These are phyloP conservation scores for Paradendryphiella salina DNA, from an alignment of 2,329 filamentous ascomycete genomes.

Conservation along the genomic window DNA sequence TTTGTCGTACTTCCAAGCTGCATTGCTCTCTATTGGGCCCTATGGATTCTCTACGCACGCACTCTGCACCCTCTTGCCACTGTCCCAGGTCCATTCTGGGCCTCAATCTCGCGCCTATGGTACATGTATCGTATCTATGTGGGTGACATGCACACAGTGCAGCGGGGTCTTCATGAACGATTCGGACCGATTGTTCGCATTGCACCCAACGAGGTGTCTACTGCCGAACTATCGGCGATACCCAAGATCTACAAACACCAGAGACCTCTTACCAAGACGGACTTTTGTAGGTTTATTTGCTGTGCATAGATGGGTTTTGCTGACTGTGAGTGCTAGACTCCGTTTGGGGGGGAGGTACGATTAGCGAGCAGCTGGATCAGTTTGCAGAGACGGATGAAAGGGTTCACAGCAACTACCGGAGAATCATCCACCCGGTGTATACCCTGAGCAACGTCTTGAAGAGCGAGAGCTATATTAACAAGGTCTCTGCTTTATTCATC, in stretches of 20 bases:
- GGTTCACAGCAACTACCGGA: slow-evolving; percentile 15
- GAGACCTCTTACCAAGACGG: slow-evolving; percentile 22
- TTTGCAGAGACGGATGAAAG: slow-evolving; percentile 19
- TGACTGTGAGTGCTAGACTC: slow-evolving; percentile 2
- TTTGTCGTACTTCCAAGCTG: slow-evolving; percentile 6
- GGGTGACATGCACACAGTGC: slow-evolving; percentile 5
- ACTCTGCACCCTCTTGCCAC: slow-evolving; percentile 22
- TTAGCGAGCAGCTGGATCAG: slow-evolving; percentile 14
- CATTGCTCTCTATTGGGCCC: slow-evolving; percentile 9
- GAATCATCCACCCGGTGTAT: slow-evolving; percentile 18
- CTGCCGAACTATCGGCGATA: background rate
- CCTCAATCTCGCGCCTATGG: slow-evolving; percentile 26
- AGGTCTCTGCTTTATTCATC: slow-evolving; percentile 11
- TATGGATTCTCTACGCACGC: slow-evolving; percentile 17
- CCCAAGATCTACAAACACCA: slow-evolving; percentile 21
- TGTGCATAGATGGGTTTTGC: background rate
- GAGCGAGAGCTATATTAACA: slow-evolving; percentile 21
- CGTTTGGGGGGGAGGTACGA: slow-evolving; percentile 14
- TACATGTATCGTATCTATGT: slow-evolving; percentile 11
- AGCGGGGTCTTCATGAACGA: slow-evolving; percentile 12
- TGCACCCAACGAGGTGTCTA: slow-evolving; percentile 48
- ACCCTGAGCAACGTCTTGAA: slow-evolving; percentile 20
- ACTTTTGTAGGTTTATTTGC: slow-evolving; percentile 9
- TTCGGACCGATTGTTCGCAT: slow-evolving; percentile 53
- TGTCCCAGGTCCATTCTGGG: slow-evolving; percentile 24